Base-by-base conservation (phyloP, 441 rosid genomes). In the Dalechampia spathulata region DNA sequence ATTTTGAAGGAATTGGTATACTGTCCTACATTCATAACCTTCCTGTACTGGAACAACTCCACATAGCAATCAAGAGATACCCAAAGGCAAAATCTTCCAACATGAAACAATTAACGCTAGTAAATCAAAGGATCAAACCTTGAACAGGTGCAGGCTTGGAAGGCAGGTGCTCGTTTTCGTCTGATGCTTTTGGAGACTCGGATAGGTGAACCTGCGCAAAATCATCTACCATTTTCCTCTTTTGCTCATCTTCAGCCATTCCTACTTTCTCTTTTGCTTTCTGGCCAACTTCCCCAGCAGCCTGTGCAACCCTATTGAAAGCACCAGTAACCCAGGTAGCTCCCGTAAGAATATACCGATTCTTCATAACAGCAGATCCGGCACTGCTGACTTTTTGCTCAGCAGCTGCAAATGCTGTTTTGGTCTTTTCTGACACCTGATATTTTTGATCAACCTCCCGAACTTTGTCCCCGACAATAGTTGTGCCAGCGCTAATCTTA, bases 401-500 rank as follows among this genome's bases (percentile, higher is more conserved):
- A 1, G 98, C 91, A 8, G 77, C 83, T 7, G 91, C 76, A n/a
- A 86, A 72, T 40, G 93, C 98, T 6, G 87, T 76, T 59, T 78
- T 91, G 20, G 96, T 86, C 67, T 88, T 88, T 73, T 88, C 96
- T 0, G 87, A 79, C 52, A 91, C 96, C 74, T 84, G 98, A 66
- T 76, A 88, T 64, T 86, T 91, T 64, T 83, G 79, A 66, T 91
- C 98, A 62, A 86, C 90, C 72, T 91, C 93, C 55, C 79, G 78
- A 49, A 88, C 91, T 68, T 86, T 91, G 67, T 75, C 89, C 14
- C 83, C 61, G 52, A 86, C 82, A 16, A 74, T 72, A 23, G 79
- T 38, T 11, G 93, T 82, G 38, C 93, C 83, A 6, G 81, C 87
- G 52, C 64, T 81, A 21, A 86, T 69, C 68, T 83, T 91, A 58